Evolutionary conservation across 2,329 filamentous ascomycete genomes (phyloP).

Genomic region (Fusarium neocosmosporiellum): DNA sequence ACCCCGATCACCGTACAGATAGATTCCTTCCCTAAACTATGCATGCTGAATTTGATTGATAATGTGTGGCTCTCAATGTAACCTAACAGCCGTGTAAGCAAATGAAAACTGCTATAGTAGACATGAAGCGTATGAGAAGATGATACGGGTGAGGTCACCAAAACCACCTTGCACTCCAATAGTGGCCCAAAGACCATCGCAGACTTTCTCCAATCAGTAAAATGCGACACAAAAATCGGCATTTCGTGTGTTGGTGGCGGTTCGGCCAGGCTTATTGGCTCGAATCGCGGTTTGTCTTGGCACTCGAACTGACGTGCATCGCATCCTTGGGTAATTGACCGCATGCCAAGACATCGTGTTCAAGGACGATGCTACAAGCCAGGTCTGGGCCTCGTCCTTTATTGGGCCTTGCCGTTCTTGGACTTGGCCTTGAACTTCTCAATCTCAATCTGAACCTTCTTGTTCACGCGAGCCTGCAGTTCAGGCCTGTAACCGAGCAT

Average conservation of each 20-base stretch:
- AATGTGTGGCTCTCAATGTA: conserved; percentile 11
- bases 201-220: not conserved
- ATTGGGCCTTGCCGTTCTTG: conserved; percentile 64
- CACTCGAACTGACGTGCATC: conserved; percentile 2
- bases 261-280: not conserved
- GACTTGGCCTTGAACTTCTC: conserved; percentile 76
- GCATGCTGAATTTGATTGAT: conserved; percentile 27
- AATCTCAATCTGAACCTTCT: conserved; percentile 80
- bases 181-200: not conserved
- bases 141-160: conserved; percentile 21
- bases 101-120: conserved; percentile 23
- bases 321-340: conserved; percentile 1
- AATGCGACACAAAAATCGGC: not conserved
- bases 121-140: conserved; percentile 29
- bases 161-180: conserved; percentile 3
- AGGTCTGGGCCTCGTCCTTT: conserved; percentile 32
- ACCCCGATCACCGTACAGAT: conserved; percentile 13
- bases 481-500: conserved; percentile 89
- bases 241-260: not conserved
- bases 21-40: conserved; percentile 16
- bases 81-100: conserved; percentile 24
- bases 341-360: not conserved
- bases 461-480: conserved; percentile 82
- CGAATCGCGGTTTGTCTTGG: conserved; percentile 3
- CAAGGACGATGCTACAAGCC: not conserved